These are phyloP conservation scores for Nitzschia palea DNA, from an alignment of 108 stramenopile genomes.

Conservation along the genomic window DNA sequence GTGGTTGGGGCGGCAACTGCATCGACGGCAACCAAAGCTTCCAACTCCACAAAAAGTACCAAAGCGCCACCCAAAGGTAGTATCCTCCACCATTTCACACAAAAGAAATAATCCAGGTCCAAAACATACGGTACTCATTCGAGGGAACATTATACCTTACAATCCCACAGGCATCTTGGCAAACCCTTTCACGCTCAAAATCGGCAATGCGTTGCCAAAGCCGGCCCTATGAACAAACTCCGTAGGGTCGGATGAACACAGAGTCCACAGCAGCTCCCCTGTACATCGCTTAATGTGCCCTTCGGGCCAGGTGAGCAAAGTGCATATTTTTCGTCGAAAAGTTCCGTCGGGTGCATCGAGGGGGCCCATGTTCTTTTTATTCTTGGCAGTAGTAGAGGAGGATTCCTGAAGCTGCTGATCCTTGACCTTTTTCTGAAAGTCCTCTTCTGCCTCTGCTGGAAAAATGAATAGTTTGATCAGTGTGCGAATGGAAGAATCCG, in stretches of 20 bases:
- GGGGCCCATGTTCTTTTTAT: slow-evolving; percentile 69
- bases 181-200: slow-evolving; percentile 75
- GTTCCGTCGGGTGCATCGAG: slow-evolving; percentile 80
- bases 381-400: neutral
- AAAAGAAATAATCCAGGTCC: slow-evolving; percentile 5
- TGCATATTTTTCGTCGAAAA: slow-evolving; percentile 65
- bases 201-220: slow-evolving; percentile 81
- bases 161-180: slow-evolving; percentile 48
- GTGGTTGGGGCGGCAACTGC: neutral
- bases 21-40: too few relatives aligned
- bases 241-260: slow-evolving; percentile 66
- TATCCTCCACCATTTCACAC: slow-evolving; percentile 4
- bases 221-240: slow-evolving; percentile 75
- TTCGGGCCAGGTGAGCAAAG: slow-evolving; percentile 76
- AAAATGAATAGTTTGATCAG: slow-evolving; percentile 58
- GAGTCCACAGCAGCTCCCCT: slow-evolving; percentile 78
- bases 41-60: too few relatives aligned
- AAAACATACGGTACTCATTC: too few relatives aligned
- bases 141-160: too few relatives aligned
- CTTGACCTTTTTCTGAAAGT: slow-evolving; percentile 10
- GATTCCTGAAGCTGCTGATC: slow-evolving; percentile 1
- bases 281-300: slow-evolving; percentile 72
- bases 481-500: slow-evolving; percentile 32
- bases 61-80: neutral
- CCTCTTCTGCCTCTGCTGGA: slow-evolving; percentile 49